These are phyloP conservation scores for Beta vulgaris DNA, from an alignment of 148 eudicot species.

Conservation along the genomic window DNA sequence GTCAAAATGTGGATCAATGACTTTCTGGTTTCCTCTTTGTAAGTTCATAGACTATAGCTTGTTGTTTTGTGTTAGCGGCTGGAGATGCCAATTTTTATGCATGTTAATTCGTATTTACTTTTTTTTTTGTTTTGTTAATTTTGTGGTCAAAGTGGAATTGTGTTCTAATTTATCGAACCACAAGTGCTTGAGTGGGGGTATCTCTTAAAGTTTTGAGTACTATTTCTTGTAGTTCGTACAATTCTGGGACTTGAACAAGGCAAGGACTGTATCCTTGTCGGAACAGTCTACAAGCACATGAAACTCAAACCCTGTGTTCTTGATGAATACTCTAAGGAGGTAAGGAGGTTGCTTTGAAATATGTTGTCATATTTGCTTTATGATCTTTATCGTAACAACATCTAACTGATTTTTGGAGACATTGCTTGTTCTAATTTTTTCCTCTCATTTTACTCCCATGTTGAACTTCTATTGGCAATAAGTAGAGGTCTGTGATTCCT, in stretches of 20 bases:
- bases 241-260: constrained; percentile 79
- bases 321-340: constrained; percentile 94
- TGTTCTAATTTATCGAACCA: neutral
- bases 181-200: neutral
- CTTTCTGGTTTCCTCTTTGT: neutral
- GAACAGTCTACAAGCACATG: constrained; percentile 96
- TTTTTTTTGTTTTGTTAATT: neutral
- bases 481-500: constrained; percentile 68
- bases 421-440: neutral
- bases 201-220: neutral
- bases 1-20: neutral
- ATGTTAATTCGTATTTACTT: too few relatives aligned
- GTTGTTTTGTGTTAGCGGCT: neutral
- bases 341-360: constrained; percentile 21
- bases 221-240: constrained; percentile 58
- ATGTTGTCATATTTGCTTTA: neutral
- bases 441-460: neutral
- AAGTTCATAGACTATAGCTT: too few relatives aligned
- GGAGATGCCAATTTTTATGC: neutral
- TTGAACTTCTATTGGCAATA: constrained; percentile 6
- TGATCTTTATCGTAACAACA: neutral
- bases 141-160: neutral
- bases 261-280: constrained; percentile 82
- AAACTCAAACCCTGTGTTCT: constrained; percentile 89
- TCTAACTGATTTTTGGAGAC: neutral